Conservation (phyloP, 495 filamentous ascomycete genomes). For the Mytilinidion resinicola region DNA sequence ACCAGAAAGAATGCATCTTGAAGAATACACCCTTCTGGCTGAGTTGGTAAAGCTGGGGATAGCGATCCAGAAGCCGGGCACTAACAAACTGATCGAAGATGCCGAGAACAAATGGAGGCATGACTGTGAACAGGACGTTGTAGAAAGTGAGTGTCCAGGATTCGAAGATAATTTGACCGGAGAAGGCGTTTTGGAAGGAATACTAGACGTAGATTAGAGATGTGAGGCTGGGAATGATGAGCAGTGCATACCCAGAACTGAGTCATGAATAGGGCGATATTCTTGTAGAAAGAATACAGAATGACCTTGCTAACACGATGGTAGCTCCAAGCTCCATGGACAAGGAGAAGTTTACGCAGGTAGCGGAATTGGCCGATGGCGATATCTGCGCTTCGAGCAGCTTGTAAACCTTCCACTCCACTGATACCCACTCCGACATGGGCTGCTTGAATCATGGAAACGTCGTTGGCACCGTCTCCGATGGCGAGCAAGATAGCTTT, state of each 20-base stretch:
- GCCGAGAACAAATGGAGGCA: slow-evolving; percentile 91
- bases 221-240: neutral
- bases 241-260: slow-evolving; percentile 68
- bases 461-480: slow-evolving; percentile 97
- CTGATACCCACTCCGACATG: slow-evolving; percentile 98
- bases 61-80: slow-evolving; percentile 90
- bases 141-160: slow-evolving; percentile 99
- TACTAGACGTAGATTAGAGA: slow-evolving; percentile 48
- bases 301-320: slow-evolving; percentile 95
- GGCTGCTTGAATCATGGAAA: slow-evolving; percentile 98
- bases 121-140: slow-evolving; percentile 95
- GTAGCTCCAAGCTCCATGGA: slow-evolving; percentile 97
- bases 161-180: slow-evolving; percentile 96
- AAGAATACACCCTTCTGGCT: slow-evolving; percentile 92
- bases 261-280: slow-evolving; percentile 96
- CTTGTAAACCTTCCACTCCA: slow-evolving; percentile 97
- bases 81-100: slow-evolving; percentile 98
- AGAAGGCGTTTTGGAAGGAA: slow-evolving; percentile 97
- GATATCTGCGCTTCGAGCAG: slow-evolving; percentile 91
- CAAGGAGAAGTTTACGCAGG: slow-evolving; percentile 87
- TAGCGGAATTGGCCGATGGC: slow-evolving; percentile 95
- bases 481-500: slow-evolving; percentile 91
- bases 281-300: slow-evolving; percentile 99
- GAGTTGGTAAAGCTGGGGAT: slow-evolving; percentile 91
- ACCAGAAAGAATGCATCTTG: slow-evolving; percentile 80